Evolutionary conservation across 768 basidiomycete genomes (phyloP).

Genomic region (Termitomyces sp.): DNA sequence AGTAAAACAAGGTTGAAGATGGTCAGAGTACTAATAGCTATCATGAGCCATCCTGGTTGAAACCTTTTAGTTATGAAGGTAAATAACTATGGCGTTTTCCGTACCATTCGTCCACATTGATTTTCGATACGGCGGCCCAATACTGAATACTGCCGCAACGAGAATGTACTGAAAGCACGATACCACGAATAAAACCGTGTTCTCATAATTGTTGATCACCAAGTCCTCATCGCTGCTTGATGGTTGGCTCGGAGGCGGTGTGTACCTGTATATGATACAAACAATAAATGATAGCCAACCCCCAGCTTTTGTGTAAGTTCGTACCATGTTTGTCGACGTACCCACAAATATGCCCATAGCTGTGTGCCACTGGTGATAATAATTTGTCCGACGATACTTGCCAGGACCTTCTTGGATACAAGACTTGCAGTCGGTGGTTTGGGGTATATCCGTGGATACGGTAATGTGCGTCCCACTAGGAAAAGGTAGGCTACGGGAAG

Average conservation of each 20-base stretch:
- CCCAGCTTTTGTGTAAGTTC: conserved; percentile 6
- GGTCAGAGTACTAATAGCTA: conserved; percentile 62
- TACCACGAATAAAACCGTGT: conserved; percentile 85
- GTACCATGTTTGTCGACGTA: conserved; percentile 80
- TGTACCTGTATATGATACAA: conserved; percentile 52
- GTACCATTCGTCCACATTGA: conserved; percentile 93
- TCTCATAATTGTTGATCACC: conserved; percentile 85
- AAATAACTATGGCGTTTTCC: conserved; percentile 13
- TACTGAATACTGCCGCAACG: conserved; percentile 95
- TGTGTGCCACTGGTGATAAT: conserved; percentile 79
- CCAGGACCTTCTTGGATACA: conserved; percentile 91
- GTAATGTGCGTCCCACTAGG: conserved; percentile 91
- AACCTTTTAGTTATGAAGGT: not conserved
- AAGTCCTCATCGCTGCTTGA: conserved; percentile 63
- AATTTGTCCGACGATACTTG: conserved; percentile 91
- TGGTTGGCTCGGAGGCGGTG: conserved; percentile 47
- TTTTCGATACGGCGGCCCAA: conserved; percentile 94
- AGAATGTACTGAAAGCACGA: conserved; percentile 99
- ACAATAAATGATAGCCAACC: not conserved
- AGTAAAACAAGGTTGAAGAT: conserved; percentile 74
- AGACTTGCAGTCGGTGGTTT: conserved; percentile 94
- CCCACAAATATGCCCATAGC: conserved; percentile 87
- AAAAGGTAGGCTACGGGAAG: not conserved
- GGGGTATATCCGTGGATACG: conserved; percentile 79
- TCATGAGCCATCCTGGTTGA: conserved; percentile 70